Evolutionary conservation across 2,329 filamentous ascomycete genomes (phyloP).

Genomic region (Aurifilum marmelostoma): DNA sequence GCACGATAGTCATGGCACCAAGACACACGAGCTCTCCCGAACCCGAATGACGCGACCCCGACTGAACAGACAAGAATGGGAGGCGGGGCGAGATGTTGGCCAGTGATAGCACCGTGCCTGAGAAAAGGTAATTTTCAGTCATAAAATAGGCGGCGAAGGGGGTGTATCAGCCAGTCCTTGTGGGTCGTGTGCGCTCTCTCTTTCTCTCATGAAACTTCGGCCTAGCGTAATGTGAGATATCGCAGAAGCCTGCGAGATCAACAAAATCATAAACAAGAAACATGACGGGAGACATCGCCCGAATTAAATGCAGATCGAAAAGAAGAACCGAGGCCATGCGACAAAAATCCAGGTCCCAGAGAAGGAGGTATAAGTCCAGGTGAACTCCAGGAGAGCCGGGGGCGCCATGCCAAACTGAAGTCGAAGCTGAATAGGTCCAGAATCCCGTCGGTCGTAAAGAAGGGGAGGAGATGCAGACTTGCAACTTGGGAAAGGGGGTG

Average conservation of each 20-base stretch:
- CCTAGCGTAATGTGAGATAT: constrained; percentile 29
- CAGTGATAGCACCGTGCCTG: background rate
- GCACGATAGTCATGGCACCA: background rate
- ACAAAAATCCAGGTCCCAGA: constrained; percentile 24
- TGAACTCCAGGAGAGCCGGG: constrained; percentile 16
- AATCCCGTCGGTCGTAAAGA: constrained; percentile 18
- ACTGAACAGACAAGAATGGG: background rate
- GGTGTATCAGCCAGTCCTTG: background rate
- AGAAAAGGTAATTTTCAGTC: background rate
- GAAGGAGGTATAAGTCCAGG: constrained; percentile 11
- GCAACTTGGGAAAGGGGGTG: constrained; percentile 7
- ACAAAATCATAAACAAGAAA: constrained; percentile 21
- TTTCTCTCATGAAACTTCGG: constrained; percentile 33
- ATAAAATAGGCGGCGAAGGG: background rate
- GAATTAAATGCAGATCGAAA: constrained; percentile 17
- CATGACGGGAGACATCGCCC: constrained; percentile 5
- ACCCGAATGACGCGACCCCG: background rate
- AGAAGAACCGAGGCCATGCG: constrained; percentile 19
- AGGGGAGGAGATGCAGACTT: constrained; percentile 20
- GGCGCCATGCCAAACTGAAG: constrained; percentile 24
- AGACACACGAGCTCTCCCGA: background rate
- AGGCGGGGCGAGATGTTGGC: background rate
- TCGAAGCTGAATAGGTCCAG: constrained; percentile 10
- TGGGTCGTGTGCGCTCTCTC: background rate
- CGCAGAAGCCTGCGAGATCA: constrained; percentile 17